phyloP scores from a whole-genome alignment of 139 green algal genomes.

The Medakamo hakoo region DNA sequence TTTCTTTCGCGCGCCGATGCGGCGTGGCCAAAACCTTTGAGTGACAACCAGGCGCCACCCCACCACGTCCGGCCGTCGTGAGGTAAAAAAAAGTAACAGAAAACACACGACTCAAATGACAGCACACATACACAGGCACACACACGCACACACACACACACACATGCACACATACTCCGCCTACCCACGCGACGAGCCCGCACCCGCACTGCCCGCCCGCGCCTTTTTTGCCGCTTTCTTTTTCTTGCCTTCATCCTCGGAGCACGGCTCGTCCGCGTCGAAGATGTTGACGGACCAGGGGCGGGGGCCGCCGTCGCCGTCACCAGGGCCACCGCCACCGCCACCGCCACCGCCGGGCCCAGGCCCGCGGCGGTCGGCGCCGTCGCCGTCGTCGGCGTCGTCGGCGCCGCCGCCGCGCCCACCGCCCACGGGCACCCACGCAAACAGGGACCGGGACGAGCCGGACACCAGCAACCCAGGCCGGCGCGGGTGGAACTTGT shows the following conservation, averaged over 20 bases:
- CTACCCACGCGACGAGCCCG: too few species aligned
- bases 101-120: neutral
- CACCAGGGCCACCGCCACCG: neutral
- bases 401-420: neutral
- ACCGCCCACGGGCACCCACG: conserved; percentile 11
- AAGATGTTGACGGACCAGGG: neutral
- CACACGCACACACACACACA: too few species aligned
- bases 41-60: too few species aligned
- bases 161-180: too few species aligned
- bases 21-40: too few species aligned
- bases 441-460: conserved; percentile 25
- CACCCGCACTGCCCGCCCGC: too few species aligned
- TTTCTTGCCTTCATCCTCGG: neutral
- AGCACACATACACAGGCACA: too few species aligned
- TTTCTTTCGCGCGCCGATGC: too few species aligned
- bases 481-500: conserved; percentile 57
- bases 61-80: too few species aligned
- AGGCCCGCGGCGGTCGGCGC: neutral
- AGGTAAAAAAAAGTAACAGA: too few species aligned
- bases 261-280: neutral
- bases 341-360: too few species aligned
- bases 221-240: too few species aligned
- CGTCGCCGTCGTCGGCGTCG: neutral
- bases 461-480: conserved; percentile 38
- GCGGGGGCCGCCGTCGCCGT: neutral